These are phyloP conservation scores for Botrytis tulipae DNA, from an alignment of 2,329 filamentous ascomycete species.

Conservation along the genomic window DNA sequence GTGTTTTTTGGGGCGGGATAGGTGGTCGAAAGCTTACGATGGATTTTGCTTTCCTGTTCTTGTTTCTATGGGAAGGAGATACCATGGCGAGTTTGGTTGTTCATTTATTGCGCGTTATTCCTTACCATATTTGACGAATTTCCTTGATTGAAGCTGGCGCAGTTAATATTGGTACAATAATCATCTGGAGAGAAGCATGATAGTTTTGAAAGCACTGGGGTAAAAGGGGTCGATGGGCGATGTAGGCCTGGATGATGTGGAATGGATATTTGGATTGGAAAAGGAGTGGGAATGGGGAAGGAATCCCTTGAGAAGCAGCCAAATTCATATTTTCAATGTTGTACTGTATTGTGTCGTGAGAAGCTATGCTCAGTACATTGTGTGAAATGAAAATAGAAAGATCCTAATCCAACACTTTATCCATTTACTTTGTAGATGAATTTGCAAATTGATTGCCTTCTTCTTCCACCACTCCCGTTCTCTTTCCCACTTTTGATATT, in stretches of 20 bases:
- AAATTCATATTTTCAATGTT: neutral
- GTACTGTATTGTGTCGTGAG: neutral
- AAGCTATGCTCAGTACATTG: neutral
- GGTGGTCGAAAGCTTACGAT: neutral
- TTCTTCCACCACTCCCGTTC: neutral
- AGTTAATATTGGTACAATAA: neutral
- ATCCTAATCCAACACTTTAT: neutral
- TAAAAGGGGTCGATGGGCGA: neutral
- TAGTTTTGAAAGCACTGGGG: neutral
- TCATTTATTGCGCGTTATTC: neutral
- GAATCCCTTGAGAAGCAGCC: neutral
- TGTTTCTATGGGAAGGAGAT: constrained; percentile 5
- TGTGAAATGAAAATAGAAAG: neutral
- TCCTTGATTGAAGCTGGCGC: neutral
- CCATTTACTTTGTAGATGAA: neutral
- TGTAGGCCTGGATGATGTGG: neutral
- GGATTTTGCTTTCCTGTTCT: neutral
- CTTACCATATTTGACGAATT: constrained; percentile 6
- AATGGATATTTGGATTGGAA: neutral
- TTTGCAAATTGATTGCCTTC: neutral
- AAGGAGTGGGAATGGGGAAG: neutral
- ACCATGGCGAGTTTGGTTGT: constrained; percentile 1
- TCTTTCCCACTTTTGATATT: neutral
- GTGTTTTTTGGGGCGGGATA: neutral
- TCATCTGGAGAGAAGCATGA: neutral